Evolutionary conservation across 768 basidiomycete genomes (phyloP).

Genomic region (Boletus sensibilis): DNA sequence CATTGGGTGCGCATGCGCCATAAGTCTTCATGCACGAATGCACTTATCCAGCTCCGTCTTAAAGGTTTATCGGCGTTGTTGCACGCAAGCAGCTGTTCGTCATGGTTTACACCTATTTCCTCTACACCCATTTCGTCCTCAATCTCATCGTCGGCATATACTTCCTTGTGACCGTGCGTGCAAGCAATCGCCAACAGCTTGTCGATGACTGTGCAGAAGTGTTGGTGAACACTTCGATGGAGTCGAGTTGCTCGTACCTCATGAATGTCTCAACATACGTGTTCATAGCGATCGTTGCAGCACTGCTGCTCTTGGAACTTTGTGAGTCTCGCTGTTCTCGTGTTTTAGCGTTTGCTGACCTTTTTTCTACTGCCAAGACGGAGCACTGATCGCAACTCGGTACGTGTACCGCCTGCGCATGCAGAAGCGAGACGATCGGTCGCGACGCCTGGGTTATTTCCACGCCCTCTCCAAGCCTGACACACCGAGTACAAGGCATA

Average conservation of each 20-base stretch:
- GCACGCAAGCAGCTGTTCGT: conserved; percentile 62
- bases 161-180: conserved; percentile 49
- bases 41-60: conserved; percentile 1
- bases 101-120: conserved; percentile 52
- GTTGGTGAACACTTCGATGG: conserved; percentile 39
- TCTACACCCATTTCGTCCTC: conserved; percentile 57
- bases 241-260: conserved; percentile 46
- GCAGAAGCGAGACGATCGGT: conserved; percentile 47
- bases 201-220: conserved; percentile 45
- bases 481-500: conserved; percentile 9
- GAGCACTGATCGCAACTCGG: conserved; percentile 50
- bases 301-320: conserved; percentile 51
- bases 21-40: background rate
- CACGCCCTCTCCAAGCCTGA: conserved; percentile 27
- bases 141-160: conserved; percentile 52
- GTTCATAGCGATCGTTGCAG: conserved; percentile 43
- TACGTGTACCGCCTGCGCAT: conserved; percentile 51
- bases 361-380: conserved; percentile 39
- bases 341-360: background rate
- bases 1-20: conserved; percentile 44
- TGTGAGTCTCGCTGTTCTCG: conserved; percentile 42
- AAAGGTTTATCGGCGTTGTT: conserved; percentile 61
- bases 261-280: conserved; percentile 44
- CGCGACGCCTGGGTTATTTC: conserved; percentile 33
- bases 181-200: conserved; percentile 43